A percentile compares a stretch with the other conserved stretches of the same genome.
Evolutionary conservation across 106 monocot species (phyloP).

Genomic region (Iris macrosiphon): DNA sequence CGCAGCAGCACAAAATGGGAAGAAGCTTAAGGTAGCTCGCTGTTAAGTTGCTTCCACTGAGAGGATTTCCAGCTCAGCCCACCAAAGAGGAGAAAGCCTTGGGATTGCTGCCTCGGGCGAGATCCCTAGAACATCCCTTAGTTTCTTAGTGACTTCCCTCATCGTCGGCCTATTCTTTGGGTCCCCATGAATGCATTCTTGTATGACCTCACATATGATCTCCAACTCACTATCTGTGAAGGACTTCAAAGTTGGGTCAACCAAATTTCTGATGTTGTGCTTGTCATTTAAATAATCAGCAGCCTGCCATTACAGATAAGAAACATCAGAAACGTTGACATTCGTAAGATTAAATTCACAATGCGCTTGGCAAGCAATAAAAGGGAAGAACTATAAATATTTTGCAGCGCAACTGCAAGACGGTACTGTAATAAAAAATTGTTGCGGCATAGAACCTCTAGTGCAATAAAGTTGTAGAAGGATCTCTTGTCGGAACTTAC

Average conservation of each 20-base stretch:
- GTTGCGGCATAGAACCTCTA: too few relatives aligned
- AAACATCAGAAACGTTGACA: conserved; percentile 1
- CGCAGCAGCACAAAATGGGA: neutral
- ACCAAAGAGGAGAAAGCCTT: conserved; percentile 89
- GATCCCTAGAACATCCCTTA: conserved; percentile 39
- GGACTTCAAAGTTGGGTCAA: conserved; percentile 51
- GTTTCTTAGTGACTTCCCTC: conserved; percentile 28
- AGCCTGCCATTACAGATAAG: conserved; percentile 35
- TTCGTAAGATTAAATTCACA: too few relatives aligned
- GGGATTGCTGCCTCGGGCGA: conserved; percentile 74
- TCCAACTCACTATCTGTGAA: conserved; percentile 48
- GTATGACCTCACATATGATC: conserved; percentile 49
- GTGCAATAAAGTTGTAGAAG: too few relatives aligned
- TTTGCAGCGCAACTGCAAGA: too few relatives aligned
- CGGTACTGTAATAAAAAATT: neutral
- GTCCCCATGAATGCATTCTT: conserved; percentile 49
- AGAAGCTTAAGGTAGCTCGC: neutral
- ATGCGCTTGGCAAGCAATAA: neutral
- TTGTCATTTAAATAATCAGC: conserved; percentile 48
- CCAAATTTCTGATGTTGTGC: conserved; percentile 22
- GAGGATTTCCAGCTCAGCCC: conserved; percentile 95
- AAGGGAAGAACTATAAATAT: neutral
- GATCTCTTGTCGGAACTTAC: conserved; percentile 20
- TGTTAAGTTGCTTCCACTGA: conserved; percentile 52
- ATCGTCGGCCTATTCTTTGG: conserved; percentile 44